Evolutionary conservation across 2,329 filamentous ascomycete genomes (phyloP).

Genomic region (Hypoxylon sp.): DNA sequence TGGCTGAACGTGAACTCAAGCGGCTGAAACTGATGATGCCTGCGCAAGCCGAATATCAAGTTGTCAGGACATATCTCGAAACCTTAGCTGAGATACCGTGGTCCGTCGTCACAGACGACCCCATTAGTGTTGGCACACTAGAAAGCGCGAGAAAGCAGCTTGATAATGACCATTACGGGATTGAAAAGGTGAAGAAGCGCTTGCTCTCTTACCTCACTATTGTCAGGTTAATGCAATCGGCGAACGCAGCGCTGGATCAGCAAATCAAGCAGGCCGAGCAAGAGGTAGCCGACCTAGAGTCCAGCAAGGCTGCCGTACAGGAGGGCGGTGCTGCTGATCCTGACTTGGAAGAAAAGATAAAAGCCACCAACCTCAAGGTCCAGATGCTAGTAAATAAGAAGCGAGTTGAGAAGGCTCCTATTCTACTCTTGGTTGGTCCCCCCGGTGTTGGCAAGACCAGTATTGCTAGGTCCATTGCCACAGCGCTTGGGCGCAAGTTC

Average conservation of each 20-base stretch:
- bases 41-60: conserved; percentile 94
- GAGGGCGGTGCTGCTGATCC: conserved; percentile 54
- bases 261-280: conserved; percentile 80
- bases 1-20: conserved; percentile 91
- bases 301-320: conserved; percentile 57
- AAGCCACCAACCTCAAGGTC: conserved; percentile 73
- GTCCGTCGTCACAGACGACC: conserved; percentile 86
- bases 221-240: conserved; percentile 92
- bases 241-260: conserved; percentile 85
- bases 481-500: conserved; percentile 93
- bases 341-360: conserved; percentile 59
- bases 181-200: conserved; percentile 98
- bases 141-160: conserved; percentile 87
- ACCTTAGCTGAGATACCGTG: conserved; percentile 95
- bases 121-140: conserved; percentile 85
- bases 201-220: conserved; percentile 96
- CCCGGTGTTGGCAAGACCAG: conserved; percentile 97
- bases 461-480: conserved; percentile 91
- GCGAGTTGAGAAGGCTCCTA: conserved; percentile 95
- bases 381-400: conserved; percentile 84
- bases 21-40: conserved; percentile 95
- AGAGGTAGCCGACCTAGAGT: conserved; percentile 64
- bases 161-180: conserved; percentile 94
- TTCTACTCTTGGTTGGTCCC: conserved; percentile 91
- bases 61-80: conserved; percentile 93